Conservation (phyloP, 2,329 filamentous ascomycete species). For the Keithomyces neogunnii region DNA sequence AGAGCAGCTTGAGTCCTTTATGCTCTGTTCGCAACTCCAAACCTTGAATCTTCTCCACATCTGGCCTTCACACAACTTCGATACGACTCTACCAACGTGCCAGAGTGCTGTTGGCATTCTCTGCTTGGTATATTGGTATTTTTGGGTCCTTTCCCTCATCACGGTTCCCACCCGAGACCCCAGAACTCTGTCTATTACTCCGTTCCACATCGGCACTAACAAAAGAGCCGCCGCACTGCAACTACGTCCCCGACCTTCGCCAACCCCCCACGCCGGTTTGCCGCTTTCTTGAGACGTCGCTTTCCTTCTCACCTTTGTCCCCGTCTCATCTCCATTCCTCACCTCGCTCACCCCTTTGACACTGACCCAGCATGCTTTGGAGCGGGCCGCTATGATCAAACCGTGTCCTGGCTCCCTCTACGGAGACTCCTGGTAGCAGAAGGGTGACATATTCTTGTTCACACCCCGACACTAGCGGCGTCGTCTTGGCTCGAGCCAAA, state of each 20-base stretch:
- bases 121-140: background rate
- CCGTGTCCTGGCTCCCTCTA: conserved; percentile 21
- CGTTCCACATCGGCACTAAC: conserved; percentile 14
- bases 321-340: background rate
- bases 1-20: background rate
- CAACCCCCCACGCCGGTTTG: conserved; percentile 5
- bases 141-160: conserved; percentile 1
- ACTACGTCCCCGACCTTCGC: conserved; percentile 10
- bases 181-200: background rate
- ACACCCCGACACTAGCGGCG: conserved; percentile 2
- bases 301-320: conserved; percentile 5
- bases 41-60: background rate
- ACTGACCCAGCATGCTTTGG: conserved; percentile 19
- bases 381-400: conserved; percentile 29
- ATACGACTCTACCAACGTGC: conserved; percentile 2
- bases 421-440: conserved; percentile 20
- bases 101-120: background rate
- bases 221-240: conserved; percentile 16
- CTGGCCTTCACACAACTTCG: background rate
- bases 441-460: background rate
- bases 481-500: background rate
- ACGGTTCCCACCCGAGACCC: conserved; percentile 5
- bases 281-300: background rate
- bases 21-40: background rate
- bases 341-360: background rate